Evolutionary conservation across 2,329 filamentous ascomycete genomes (phyloP), one percentile per base, ranked within the genome.

Genomic region (Neoarthrinium moseri): DNA sequence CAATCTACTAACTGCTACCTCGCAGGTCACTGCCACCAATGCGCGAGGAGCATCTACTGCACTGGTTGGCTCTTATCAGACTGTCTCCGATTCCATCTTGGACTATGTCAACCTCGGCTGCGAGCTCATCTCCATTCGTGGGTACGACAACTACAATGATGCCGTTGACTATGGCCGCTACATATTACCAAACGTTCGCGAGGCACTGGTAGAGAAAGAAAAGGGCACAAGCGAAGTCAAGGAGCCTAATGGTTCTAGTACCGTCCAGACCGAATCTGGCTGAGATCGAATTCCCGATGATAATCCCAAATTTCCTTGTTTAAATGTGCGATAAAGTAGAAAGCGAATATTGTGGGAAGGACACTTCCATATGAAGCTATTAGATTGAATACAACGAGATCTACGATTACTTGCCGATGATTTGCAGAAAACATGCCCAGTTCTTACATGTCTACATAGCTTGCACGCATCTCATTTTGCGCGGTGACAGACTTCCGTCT

Each of bases 161-260:
- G 75, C 74, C 0, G 71, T 82, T 43, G 78, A 83, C 52, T 83
- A 82, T 54, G 79, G 79, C 2, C 69, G 78, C 0, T 76, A 76
- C 54, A 67, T 83, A 3, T 53, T 83, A 49, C 79, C 79, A 0
- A 60, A 52, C 13, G 77, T 82, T 2, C 65, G 75, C 1, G 65
- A 58, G 18, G 70, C 10, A 86, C 86, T 2, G 88, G 83, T 64
- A 77, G 89, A 22, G 81, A 84, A 22, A 85, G 86, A 1, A 75
- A 85, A 27, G 87, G 91, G 55, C 69, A 26, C 20, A 29, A 34
- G 13, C 10, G 17, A 20, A 26, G 24, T 26, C 13, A 33, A 32
- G 24, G 40, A 26, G 21, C 17, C 20, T n/a, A 18, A 33, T 13
- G 37, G n/a, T n/a, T n/a, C n/a, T n/a, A n/a, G 26, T 29, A n/a